A percentile compares a stretch with the other conserved stretches of the same genome.
These are phyloP conservation scores for Quercus ilex DNA, from an alignment of 306 rosid species.

Conservation along the genomic window DNA sequence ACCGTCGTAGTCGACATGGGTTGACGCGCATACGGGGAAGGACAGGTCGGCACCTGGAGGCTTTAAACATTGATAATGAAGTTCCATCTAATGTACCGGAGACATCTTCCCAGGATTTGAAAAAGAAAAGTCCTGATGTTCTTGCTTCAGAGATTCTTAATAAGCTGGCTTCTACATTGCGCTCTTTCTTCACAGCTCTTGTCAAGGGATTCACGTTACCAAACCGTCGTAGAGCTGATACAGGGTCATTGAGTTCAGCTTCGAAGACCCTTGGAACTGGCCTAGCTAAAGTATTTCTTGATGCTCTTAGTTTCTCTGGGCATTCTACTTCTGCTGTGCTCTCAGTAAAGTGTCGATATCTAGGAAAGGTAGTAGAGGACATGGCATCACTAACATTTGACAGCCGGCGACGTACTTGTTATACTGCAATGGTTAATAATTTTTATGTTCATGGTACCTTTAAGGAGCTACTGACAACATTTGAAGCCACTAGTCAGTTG, in stretches of 20 bases:
- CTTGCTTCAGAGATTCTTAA: constrained; percentile 72
- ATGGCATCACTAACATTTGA: constrained; percentile 84
- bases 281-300: constrained; percentile 77
- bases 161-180: constrained; percentile 80
- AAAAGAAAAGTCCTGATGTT: constrained; percentile 94
- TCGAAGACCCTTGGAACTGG: constrained; percentile 93
- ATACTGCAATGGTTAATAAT: constrained; percentile 77
- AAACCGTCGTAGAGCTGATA: constrained; percentile 86
- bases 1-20: constrained; percentile 86
- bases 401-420: constrained; percentile 82
- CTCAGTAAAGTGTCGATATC: constrained; percentile 91
- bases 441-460: constrained; percentile 94
- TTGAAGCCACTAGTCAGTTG: constrained; percentile 96
- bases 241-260: constrained; percentile 76
- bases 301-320: constrained; percentile 87
- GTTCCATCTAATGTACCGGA: constrained; percentile 54
- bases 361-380: constrained; percentile 93
- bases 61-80: constrained; percentile 74
- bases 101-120: constrained; percentile 70
- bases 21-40: constrained; percentile 85
- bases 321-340: constrained; percentile 61
- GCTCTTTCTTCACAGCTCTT: constrained; percentile 86
- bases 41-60: constrained; percentile 74
- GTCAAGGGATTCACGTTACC: constrained; percentile 93
- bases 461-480: constrained; percentile 86